Evolutionary conservation across 805 yeast genomes (phyloP).

Genomic region (Starmerella khaoyaiensis): DNA sequence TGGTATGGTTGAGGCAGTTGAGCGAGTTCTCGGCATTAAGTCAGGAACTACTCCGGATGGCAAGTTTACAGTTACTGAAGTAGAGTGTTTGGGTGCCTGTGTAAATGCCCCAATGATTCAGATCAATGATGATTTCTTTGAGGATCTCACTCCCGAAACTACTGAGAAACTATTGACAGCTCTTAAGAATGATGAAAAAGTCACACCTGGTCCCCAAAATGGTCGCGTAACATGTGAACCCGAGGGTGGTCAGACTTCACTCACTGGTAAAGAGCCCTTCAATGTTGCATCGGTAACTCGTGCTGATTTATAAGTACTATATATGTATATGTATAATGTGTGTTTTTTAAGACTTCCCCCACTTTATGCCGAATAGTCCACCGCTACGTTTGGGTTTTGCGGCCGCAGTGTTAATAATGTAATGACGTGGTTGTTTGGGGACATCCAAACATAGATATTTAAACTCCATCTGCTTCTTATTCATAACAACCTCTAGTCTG

Average conservation of each 20-base stretch:
- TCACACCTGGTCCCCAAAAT: conserved; percentile 57
- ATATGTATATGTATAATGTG: not conserved
- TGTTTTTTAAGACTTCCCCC: too few relatives aligned
- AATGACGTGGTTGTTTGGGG: conserved; percentile 54
- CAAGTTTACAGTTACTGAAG: conserved; percentile 70
- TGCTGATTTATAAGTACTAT: conserved; percentile 41
- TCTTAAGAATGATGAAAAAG: conserved; percentile 49
- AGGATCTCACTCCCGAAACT: conserved; percentile 62
- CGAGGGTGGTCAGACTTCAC: conserved; percentile 50
- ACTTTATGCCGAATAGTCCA: conserved; percentile 49
- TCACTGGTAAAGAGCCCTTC: conserved; percentile 47
- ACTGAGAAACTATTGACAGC: conserved; percentile 49
- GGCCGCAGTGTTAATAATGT: conserved; percentile 42
- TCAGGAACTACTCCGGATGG: conserved; percentile 71
- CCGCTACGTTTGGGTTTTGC: conserved; percentile 30
- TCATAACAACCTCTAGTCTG: conserved; percentile 55
- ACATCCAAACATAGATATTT: conserved; percentile 64
- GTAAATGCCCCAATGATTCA: conserved; percentile 85
- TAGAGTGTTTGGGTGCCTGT: conserved; percentile 86
- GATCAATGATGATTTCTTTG: conserved; percentile 68
- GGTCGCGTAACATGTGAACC: conserved; percentile 67
- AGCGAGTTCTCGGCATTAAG: conserved; percentile 44
- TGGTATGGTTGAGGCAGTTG: conserved; percentile 58
- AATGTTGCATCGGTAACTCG: conserved; percentile 62
- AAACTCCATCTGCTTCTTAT: conserved; percentile 43